Base-by-base conservation (phyloP, 768 basidiomycete species). In the Calocera cornea region DNA sequence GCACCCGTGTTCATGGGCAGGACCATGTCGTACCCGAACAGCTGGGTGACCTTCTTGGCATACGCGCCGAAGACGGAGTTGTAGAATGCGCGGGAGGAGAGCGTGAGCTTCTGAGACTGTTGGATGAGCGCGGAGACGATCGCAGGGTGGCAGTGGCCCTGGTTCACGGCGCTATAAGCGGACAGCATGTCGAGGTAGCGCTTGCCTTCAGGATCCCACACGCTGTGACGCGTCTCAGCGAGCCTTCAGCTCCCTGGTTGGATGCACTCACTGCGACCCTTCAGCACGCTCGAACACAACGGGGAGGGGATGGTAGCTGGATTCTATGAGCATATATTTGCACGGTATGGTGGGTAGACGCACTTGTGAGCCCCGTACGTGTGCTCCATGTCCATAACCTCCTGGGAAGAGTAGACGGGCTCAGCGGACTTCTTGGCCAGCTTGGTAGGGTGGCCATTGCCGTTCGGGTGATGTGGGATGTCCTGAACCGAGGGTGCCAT, bases 1-100 rank as follows among this genome's bases (percentile, higher is more conserved):
- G 94, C 94, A 54, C 95, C 95, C 0, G 95, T 98, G 82, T 99
- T 99, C 94, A 98, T 97, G 27, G 95, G 95, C 10, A 98, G 81
- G 1, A 97, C 92, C 87, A 93, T 94, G 70, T 95, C 95, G 76
- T 90, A 97, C 14, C 87, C 88, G 74, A 95, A 93, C 78, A 90
- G 84, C 68, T 84, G 79, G 1, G 89, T 92, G 68, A 97, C 81
- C 76, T 86, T 83, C 79, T 90, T 82, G 0, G 94, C 92, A 76
- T 94, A 99, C n/a, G 80, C 82, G 0, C 93, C 94, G 71, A 99
- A 91, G 70, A 88, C 83, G 60, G 87, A 87, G 73, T 95, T 97
- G 81, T 97, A 92, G 81, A 99, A 98, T 0, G 97, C 97, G 69
- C 97, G 84, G 49, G 95, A 97, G 2, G 92, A 93, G 63, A 99